Evolutionary conservation across 176 grass and related monocot genomes (phyloP), one percentile per base, ranked within the genome.

Genomic region (Dactylis glomerata): DNA sequence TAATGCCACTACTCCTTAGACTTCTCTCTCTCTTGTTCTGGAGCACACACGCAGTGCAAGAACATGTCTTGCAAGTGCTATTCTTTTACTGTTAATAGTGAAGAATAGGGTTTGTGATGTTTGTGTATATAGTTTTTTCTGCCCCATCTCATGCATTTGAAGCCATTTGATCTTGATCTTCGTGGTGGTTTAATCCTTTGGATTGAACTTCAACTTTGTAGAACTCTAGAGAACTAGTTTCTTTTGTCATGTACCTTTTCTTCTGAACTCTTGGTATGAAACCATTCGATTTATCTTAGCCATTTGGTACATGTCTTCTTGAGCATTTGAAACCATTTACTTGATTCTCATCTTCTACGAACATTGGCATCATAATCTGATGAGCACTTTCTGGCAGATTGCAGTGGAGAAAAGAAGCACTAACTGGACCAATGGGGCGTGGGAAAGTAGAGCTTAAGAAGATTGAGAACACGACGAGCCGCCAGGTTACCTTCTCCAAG

Each of bases 401-500:
- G 55, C 72, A 68, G 66, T 74, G 77, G 58, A 84, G 71, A 57
- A 41, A 41, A 75, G 40, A 56, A 84, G 52, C 17, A 71, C 37
- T 23, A 41, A 40, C 78, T 81, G 27, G 5, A 58, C 28, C 40
- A 65, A 96, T 96, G 94, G 94, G 91, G 40, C 83, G 94, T 82
- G 94, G 94, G 27, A 96, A 91, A 86, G 83, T 96, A 37, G 88
- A 96, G 73, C 92, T 96, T 66, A 93, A 89, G 82, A 91, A 88
- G 94, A 96, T 96, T 8, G 94, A 96, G 80, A 93, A 96, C 49
- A 73, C 80, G 23, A 88, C 91, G 30, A 96, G 64, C 44, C 91
- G 94, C 19, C 91, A 96, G 73, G 94, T 93, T 68, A 93, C 94
- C 24, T 96, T 93, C 89, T 93, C 94, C 88, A 96, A 96, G 86